Base-by-base conservation (phyloP, 176 grass and related monocot species). In the Zoysia pacifica region DNA sequence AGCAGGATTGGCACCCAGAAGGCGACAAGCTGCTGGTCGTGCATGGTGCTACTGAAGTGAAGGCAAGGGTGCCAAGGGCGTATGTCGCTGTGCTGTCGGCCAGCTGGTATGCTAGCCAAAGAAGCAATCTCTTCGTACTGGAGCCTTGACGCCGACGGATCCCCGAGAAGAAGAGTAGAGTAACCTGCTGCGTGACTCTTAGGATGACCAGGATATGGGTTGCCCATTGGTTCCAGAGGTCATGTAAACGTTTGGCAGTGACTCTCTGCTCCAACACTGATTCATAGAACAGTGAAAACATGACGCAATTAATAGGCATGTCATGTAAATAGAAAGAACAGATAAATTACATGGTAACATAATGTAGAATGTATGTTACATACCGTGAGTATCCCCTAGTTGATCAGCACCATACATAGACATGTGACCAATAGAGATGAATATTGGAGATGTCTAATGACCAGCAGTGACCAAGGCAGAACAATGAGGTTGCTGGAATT, bases 1-100 rank as follows among this genome's bases (percentile, higher is more conserved):
- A 91, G 54, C 38, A 91, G 48, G 65, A 87, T 87, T 0, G 89
- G 89, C 0, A 80, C 64, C 83, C 83, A 82, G 51, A 85, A 78
- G 2, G 59, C 39, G 0, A 78, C 19, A 0, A 85, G 70, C 46
- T 4, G 10, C 45, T 65, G 28, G 4, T 76, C 16, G 0, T 11
- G 15, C 5, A 54, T 8, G 0, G 9, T 9, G 35, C 50, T 38
- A 8, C 37, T 58, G 14, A 28, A 28, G 28, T 28, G 28, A 16
- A 10, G 38, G 78, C 52, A 44, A 91, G 78, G 46, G 45, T 67
- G 14, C 89, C 86, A 0, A 91, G 82, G 2, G 82, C 82, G 1
- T 73, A 76, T 0, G 43, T 88, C 2, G 89, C 79, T 3, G 84
- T 59, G 70, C 9, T 70, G 44, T 91, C 90, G 0, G 82, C 86